phyloP scores from a whole-genome alignment of 164 flowering plant species.

The Saururus chinensis region DNA sequence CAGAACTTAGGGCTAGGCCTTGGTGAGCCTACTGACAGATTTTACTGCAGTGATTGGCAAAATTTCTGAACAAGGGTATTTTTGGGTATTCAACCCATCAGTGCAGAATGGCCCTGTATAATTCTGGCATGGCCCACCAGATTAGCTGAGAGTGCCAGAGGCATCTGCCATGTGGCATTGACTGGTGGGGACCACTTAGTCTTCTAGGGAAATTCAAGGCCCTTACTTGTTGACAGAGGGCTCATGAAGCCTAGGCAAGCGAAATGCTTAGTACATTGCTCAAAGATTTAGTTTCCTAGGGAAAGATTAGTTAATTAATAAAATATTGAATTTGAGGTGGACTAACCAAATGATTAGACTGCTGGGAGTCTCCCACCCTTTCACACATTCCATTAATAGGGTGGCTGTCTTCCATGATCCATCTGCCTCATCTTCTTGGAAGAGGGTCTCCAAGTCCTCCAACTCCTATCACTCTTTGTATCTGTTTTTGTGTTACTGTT shows the following conservation, averaged over 20 bases:
- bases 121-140: not conserved
- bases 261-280: too few relatives aligned
- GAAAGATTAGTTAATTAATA: not conserved
- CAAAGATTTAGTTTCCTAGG: not conserved
- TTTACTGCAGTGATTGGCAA: not conserved
- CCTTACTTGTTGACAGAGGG: not conserved
- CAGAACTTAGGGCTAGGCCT: not conserved
- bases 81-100: too few relatives aligned
- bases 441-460: not conserved
- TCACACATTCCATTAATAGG: not conserved
- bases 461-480: not conserved
- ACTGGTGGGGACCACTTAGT: too few relatives aligned
- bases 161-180: too few relatives aligned
- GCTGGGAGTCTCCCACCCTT: not conserved
- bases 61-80: not conserved
- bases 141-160: too few relatives aligned
- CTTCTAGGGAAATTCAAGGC: too few relatives aligned
- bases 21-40: not conserved
- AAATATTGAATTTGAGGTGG: not conserved
- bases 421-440: not conserved
- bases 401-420: not conserved
- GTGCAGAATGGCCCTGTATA: not conserved
- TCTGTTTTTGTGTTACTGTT: not conserved
- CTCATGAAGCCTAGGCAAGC: not conserved
- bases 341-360: slow-evolving; percentile 3